A percentile compares a stretch with the other conserved stretches of the same genome.
These are phyloP conservation scores for Climacium dendroides DNA, from an alignment of 225 moss, liverwort and hornwort genomes.

Conservation along the genomic window DNA sequence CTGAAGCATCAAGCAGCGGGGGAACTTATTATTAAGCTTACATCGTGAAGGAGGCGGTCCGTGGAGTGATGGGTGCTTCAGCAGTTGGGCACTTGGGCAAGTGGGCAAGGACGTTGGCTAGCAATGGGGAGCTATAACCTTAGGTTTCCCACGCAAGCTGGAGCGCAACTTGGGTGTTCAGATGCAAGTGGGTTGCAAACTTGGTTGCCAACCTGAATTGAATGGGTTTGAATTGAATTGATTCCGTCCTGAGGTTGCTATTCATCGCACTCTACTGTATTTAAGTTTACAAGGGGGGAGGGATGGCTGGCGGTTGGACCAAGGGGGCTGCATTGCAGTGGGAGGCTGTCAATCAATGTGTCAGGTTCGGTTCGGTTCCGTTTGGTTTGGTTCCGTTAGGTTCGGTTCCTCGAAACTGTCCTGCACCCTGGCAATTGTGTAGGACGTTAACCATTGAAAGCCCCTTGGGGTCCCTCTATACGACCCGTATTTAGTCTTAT, in stretches of 20 bases:
- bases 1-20: not conserved
- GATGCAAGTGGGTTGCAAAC: not conserved
- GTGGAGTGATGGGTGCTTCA: not conserved
- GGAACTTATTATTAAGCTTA: not conserved
- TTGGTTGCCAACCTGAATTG: not conserved
- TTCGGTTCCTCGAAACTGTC: not conserved
- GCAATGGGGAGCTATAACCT: not conserved
- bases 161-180: not conserved
- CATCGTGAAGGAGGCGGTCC: not conserved
- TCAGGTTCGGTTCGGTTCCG: not conserved
- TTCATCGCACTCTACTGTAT: not conserved
- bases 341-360: not conserved
- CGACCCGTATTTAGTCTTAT: too few relatives aligned
- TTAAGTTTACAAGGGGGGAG: not conserved
- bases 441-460: too few relatives aligned
- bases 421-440: not conserved
- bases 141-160: not conserved
- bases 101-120: not conserved
- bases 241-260: not conserved
- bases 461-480: too few relatives aligned
- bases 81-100: not conserved
- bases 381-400: too few relatives aligned
- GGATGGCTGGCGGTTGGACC: not conserved
- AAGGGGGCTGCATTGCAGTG: not conserved
- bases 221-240: not conserved